phyloP scores from a whole-genome alignment of 2,329 filamentous ascomycete species.

The Aspergillus sp. region DNA sequence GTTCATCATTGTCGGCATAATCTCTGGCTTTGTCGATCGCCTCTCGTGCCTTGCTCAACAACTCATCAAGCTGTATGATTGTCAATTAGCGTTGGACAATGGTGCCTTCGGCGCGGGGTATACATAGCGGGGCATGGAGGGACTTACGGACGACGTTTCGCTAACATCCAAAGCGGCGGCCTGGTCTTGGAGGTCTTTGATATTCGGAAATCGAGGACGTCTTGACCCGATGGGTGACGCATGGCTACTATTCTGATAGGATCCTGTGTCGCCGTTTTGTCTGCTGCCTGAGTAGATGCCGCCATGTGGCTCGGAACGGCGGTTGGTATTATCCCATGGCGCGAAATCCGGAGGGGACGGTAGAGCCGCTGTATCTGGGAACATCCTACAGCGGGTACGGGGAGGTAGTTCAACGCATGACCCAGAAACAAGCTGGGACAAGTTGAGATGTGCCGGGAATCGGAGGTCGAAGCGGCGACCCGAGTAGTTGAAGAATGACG shows the following conservation, averaged over 20 bases:
- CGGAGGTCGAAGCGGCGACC: not conserved
- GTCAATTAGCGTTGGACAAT: conserved; percentile 14
- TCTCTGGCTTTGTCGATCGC: conserved; percentile 33
- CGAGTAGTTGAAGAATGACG: not conserved
- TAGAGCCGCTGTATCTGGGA: conserved; percentile 36
- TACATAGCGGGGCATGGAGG: not conserved
- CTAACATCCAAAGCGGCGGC: conserved; percentile 32
- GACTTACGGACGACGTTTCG: conserved; percentile 31
- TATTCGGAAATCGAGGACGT: conserved; percentile 34
- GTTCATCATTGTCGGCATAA: conserved; percentile 36
- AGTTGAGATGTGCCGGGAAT: conserved; percentile 1
- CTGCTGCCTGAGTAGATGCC: conserved; percentile 26
- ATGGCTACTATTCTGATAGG: conserved; percentile 22
- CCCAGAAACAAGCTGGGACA: conserved; percentile 6
- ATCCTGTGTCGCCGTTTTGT: conserved; percentile 21
- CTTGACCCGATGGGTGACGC: conserved; percentile 13
- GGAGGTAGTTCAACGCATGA: conserved; percentile 25
- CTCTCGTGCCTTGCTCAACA: conserved; percentile 35
- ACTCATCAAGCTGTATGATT: conserved; percentile 28
- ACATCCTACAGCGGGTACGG: conserved; percentile 30
- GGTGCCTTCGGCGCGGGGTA: not conserved
- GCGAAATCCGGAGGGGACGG: conserved; percentile 34
- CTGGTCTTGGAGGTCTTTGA: conserved; percentile 41
- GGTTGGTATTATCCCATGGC: conserved; percentile 28
- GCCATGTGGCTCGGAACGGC: conserved; percentile 24